Percentiles rank a stretch among this genome's conserved stretches.
Evolutionary conservation across 1,284 basidiomycete species (phyloP).

Genomic region (Pulchroboletus neoregius): DNA sequence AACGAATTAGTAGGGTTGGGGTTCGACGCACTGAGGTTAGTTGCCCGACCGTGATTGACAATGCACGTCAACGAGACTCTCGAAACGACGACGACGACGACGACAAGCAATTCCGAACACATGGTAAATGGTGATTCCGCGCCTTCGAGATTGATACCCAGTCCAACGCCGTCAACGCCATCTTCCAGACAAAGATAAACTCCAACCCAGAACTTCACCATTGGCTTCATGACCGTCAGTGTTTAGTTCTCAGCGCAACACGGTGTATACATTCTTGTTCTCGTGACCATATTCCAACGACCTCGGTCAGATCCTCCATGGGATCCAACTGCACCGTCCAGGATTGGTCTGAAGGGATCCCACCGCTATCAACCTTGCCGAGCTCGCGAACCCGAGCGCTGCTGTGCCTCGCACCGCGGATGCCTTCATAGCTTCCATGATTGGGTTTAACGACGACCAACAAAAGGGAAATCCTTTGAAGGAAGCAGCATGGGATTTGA

Average conservation of each 20-base stretch:
- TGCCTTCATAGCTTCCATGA: neutral
- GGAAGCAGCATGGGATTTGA: too few species aligned
- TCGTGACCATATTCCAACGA: conserved; percentile 86
- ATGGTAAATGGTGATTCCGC: conserved; percentile 99
- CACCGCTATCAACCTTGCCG: conserved; percentile 90
- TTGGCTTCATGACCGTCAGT: conserved; percentile 87
- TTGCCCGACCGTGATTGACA: conserved; percentile 1
- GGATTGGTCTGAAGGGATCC: too few species aligned
- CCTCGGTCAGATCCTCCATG: conserved; percentile 85
- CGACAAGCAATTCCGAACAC: conserved; percentile 94
- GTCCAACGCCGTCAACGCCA: conserved; percentile 84
- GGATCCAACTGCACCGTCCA: conserved; percentile 66
- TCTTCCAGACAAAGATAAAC: conserved; percentile 92
- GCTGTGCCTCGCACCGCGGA: neutral
- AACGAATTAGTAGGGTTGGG: too few species aligned
- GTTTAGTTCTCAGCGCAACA: neutral
- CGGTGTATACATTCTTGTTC: neutral
- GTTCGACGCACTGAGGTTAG: conserved; percentile 9
- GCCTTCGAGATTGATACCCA: too few species aligned
- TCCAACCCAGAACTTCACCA: conserved; percentile 95
- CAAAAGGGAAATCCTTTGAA: neutral
- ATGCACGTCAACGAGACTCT: conserved; percentile 43
- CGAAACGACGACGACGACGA: conserved; percentile 90
- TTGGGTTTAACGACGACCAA: neutral
- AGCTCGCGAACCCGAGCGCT: conserved; percentile 56